Conservation (phyloP, 2,329 filamentous ascomycete species). For the Aspergillus sp. region DNA sequence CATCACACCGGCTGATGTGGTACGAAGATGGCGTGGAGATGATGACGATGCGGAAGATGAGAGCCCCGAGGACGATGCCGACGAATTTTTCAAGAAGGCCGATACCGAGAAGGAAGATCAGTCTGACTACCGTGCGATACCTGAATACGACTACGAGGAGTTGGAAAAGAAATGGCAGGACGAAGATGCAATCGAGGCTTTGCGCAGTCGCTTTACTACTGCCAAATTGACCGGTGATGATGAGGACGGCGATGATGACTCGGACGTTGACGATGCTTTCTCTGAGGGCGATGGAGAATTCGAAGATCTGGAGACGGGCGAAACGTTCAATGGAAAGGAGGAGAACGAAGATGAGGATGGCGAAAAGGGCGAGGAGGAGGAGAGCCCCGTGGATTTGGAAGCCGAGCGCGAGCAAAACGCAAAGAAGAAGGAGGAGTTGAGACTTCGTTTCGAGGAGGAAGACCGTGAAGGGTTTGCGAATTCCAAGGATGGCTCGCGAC, state of each 20-base stretch:
- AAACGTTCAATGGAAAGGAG: constrained; percentile 38
- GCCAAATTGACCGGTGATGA: constrained; percentile 52
- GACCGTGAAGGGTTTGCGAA: constrained; percentile 83
- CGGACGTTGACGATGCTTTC: constrained; percentile 41
- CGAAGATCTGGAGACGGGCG: constrained; percentile 74
- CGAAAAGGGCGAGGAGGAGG: constrained; percentile 47
- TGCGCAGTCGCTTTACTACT: constrained; percentile 68
- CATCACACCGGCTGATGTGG: constrained; percentile 63
- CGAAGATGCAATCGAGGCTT: constrained; percentile 62
- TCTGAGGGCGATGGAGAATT: constrained; percentile 71
- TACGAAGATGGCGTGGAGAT: constrained; percentile 70
- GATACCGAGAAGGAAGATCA: constrained; percentile 40
- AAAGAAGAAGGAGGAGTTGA: constrained; percentile 85
- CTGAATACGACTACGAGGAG: constrained; percentile 67
- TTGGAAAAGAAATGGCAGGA: constrained; percentile 80
- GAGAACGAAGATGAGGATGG: constrained; percentile 36
- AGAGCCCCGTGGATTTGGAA: constrained; percentile 51
- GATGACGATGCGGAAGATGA: constrained; percentile 46
- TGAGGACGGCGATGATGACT: constrained; percentile 40
- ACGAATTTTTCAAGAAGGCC: constrained; percentile 54
- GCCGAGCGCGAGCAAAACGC: constrained; percentile 87
- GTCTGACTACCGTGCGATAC: constrained; percentile 68
- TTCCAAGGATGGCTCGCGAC: constrained; percentile 74
- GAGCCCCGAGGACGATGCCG: constrained; percentile 54
- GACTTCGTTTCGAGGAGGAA: constrained; percentile 90